A percentile compares a stretch with the other conserved stretches of the same genome.
phyloP scores from a whole-genome alignment of 768 basidiomycete species.

The Tephrocybe rancida region DNA sequence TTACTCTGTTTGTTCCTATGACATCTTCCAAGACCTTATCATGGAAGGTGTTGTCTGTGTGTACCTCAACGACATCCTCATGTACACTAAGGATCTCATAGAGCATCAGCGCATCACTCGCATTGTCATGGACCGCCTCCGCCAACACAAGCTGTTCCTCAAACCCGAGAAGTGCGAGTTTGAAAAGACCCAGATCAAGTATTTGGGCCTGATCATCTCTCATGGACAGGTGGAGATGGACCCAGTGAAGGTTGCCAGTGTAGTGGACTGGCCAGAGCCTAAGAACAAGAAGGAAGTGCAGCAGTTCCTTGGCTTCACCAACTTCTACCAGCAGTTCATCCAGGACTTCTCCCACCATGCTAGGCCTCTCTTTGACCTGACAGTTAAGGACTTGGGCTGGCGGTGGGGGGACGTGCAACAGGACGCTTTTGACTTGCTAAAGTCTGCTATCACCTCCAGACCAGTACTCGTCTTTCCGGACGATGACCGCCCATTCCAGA shows the following conservation, averaged over 20 bases:
- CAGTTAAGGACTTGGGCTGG: too few species aligned
- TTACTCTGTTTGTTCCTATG: too few species aligned
- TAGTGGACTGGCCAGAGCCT: constrained; percentile 21
- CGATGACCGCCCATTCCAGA: too few species aligned
- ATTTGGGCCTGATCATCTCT: constrained; percentile 28
- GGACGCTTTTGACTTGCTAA: too few species aligned
- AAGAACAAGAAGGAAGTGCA: constrained; percentile 32
- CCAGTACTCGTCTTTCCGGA: too few species aligned
- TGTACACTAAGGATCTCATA: constrained; percentile 31
- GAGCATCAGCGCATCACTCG: constrained; percentile 19
- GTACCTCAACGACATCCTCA: constrained; percentile 33
- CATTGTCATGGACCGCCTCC: constrained; percentile 21
- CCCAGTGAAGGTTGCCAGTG: constrained; percentile 26
- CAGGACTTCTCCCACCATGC: too few species aligned
- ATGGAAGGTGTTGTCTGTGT: constrained; percentile 21
- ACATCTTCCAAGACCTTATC: constrained; percentile 31
- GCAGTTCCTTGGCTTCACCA: constrained; percentile 42
- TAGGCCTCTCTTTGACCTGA: too few species aligned
- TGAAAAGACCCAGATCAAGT: constrained; percentile 16
- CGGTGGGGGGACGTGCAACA: too few species aligned
- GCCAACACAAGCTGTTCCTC: constrained; percentile 28
- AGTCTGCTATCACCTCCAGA: too few species aligned
- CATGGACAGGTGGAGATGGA: constrained; percentile 30
- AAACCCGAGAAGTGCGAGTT: constrained; percentile 23
- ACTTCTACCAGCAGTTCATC: constrained; percentile 39